Evolutionary conservation across 1,284 basidiomycete genomes (phyloP).

Genomic region (Pyrrhoderma noxium): DNA sequence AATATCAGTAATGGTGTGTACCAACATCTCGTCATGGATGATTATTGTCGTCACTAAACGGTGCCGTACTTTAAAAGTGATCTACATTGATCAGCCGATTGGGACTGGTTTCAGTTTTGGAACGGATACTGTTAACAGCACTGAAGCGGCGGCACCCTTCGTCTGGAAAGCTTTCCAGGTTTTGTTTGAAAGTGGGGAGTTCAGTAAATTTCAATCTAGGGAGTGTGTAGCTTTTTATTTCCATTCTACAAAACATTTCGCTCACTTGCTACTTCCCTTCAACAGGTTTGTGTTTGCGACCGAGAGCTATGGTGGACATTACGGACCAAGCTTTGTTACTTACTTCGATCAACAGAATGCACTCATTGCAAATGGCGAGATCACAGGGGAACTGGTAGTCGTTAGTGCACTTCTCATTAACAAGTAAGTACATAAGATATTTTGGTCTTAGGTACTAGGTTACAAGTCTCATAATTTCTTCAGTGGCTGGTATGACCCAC

Average conservation of each 20-base stretch:
- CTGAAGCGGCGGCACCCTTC: constrained; percentile 41
- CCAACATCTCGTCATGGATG: not conserved
- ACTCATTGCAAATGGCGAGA: constrained; percentile 38
- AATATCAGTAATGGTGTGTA: constrained; percentile 55
- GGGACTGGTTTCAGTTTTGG: constrained; percentile 63
- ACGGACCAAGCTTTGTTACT: constrained; percentile 55
- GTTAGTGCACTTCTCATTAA: constrained; percentile 39
- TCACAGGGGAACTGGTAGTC: constrained; percentile 30
- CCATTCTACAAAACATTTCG: constrained; percentile 3
- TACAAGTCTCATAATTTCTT: not conserved
- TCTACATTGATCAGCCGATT: constrained; percentile 73
- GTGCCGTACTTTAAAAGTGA: constrained; percentile 37
- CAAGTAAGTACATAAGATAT: constrained; percentile 26
- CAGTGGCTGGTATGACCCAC: constrained; percentile 62
- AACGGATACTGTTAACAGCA: constrained; percentile 47
- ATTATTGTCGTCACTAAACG: not conserved
- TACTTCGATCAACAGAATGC: constrained; percentile 63
- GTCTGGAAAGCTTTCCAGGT: constrained; percentile 63
- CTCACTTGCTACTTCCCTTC: not conserved
- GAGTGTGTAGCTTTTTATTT: constrained; percentile 37
- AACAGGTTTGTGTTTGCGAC: constrained; percentile 54
- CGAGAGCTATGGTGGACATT: constrained; percentile 66
- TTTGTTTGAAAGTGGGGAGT: constrained; percentile 54
- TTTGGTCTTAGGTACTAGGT: not conserved
- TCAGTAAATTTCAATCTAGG: constrained; percentile 48